Conservation (phyloP, 192 early-diverging fungal species). For the Irineochytrium annulatum region DNA sequence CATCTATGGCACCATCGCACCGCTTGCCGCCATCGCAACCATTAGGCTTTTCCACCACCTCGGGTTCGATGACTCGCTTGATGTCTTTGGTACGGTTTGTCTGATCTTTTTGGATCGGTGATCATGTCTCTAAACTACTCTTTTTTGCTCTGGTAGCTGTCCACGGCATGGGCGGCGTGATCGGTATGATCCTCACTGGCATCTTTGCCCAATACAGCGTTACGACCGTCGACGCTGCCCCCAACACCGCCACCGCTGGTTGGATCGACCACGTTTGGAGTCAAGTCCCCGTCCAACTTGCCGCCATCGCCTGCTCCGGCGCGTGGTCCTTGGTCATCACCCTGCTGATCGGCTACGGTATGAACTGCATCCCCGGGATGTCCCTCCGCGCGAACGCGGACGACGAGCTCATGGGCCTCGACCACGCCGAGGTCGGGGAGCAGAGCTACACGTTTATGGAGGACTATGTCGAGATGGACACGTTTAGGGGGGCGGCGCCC, state of each 20-base stretch:
- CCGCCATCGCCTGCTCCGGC: constrained; percentile 62
- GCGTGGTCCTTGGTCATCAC: constrained; percentile 74
- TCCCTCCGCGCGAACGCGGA: constrained; percentile 48
- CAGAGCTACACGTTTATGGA: constrained; percentile 36
- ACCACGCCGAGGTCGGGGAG: constrained; percentile 80
- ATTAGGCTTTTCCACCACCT: constrained; percentile 60
- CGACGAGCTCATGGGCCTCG: constrained; percentile 72
- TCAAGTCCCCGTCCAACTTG: constrained; percentile 70
- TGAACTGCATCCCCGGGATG: constrained; percentile 69
- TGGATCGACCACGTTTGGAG: constrained; percentile 77
- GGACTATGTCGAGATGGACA: too few relatives aligned
- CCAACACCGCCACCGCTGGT: constrained; percentile 55
- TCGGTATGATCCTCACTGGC: constrained; percentile 76
- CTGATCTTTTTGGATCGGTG: too few relatives aligned
- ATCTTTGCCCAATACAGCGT: constrained; percentile 74
- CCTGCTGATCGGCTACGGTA: constrained; percentile 56
- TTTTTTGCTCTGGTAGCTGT: constrained; percentile 68
- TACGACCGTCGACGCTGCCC: constrained; percentile 52
- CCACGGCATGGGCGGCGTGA: constrained; percentile 75
- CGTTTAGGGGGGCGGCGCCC: too few relatives aligned
- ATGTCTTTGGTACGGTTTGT: constrained; percentile 3
- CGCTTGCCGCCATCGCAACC: constrained; percentile 55
- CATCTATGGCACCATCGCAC: constrained; percentile 66
- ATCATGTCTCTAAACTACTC: constrained; percentile 21
- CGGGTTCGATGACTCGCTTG: constrained; percentile 62